Base-by-base conservation (phyloP, 768 basidiomycete genomes). In the Macrolepiota fuliginosa region DNA sequence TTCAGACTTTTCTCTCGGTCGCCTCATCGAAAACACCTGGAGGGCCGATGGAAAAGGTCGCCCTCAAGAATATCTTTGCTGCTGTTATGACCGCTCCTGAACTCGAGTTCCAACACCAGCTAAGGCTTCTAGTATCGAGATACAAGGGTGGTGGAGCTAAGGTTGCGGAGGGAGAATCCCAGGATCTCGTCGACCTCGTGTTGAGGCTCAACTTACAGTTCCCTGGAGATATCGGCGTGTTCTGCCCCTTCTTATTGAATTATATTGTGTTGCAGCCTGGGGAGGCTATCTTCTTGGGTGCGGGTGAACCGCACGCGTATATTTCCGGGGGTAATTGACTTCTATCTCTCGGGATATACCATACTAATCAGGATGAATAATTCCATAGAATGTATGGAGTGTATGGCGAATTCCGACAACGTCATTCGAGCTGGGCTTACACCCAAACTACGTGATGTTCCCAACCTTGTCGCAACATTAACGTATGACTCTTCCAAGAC, bases 321-420 rank as follows among this genome's bases (percentile, higher is more conserved):
- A 82, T 98, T 55, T 87, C 84, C 40, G 97, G 97, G 72, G 95
- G 96, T 94, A 67, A 64, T 86, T 35, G 24, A 32, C 22, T 46
- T 9, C 19, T 11, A 32, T 51, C 2, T 4, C 19, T 49, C 24
- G 9, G 24, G 47, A 49, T 49, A 12, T 13, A 25, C 24, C 24
- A 49, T 49, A 22, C 47, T 49, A 2, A 49, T 24, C 25, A 15
- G 12, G 47, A 25, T 49, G 47, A 11, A 25, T 29, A 62, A 64
- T 42, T 17, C 32, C 25, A 37, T 68, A 96, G 96, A 99, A 70
- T 96, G 96, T 73, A 94, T 98, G 70, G 97, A 98, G 71, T 96
- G 94, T 77, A 98, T 98, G 96, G 96, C 96, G 25, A 96, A 96
- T 64, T 96, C 94, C 0, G 97, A 99, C 77, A 98, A 98, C 73